phyloP scores from a whole-genome alignment of 164 flowering plant species.

The Vitis amurensis region DNA sequence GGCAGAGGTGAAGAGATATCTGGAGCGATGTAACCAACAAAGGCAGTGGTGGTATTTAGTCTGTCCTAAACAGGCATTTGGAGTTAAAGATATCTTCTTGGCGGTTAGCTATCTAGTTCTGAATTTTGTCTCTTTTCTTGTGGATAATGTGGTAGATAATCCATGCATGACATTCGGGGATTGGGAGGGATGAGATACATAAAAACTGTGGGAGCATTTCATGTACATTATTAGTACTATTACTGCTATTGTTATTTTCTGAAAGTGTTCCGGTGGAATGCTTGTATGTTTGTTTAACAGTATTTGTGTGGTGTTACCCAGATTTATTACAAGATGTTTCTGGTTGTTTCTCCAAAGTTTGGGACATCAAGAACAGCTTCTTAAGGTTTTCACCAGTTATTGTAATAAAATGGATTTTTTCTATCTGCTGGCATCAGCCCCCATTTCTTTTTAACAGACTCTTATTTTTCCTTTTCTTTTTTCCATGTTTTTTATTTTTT shows the following conservation, averaged over 20 bases:
- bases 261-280: background rate
- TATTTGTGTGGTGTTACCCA: conserved; percentile 15
- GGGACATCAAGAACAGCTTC: background rate
- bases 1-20: conserved; percentile 57
- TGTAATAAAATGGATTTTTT: conserved; percentile 12
- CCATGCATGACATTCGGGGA: background rate
- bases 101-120: conserved; percentile 1
- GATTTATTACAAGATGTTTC: conserved; percentile 5
- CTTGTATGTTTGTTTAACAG: conserved; percentile 2
- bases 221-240: conserved; percentile 17
- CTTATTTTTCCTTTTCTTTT: too few relatives aligned
- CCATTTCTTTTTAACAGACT: too few relatives aligned
- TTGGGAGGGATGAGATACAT: background rate
- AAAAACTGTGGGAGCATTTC: conserved; percentile 2
- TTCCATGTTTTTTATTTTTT: background rate
- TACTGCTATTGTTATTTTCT: conserved; percentile 5
- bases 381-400: conserved; percentile 2
- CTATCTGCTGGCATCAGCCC: too few relatives aligned
- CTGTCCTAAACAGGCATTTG: background rate
- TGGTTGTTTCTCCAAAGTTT: background rate
- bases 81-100: conserved; percentile 5
- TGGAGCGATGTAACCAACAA: background rate
- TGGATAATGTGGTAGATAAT: conserved; percentile 5
- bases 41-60: background rate
- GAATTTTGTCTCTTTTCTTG: background rate